These are phyloP conservation scores for Cladorrhinum sp. DNA, from an alignment of 2,329 filamentous ascomycete genomes.

Conservation along the genomic window DNA sequence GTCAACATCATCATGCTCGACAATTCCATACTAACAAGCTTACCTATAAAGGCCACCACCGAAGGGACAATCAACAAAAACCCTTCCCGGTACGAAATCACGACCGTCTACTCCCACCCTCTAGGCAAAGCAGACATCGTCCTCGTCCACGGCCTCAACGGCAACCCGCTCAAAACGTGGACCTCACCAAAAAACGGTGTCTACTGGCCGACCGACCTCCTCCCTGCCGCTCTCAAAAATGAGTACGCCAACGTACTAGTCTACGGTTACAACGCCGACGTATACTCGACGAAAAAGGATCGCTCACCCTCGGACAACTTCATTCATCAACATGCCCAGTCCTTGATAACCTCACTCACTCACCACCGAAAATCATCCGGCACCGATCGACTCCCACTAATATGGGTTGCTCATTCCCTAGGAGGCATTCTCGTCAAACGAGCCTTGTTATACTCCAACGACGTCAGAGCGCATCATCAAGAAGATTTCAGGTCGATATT, in stretches of 20 bases:
- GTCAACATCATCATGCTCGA: not conserved
- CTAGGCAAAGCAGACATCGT: slow-evolving; percentile 62
- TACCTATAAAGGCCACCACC: not conserved
- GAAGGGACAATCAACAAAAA: slow-evolving; percentile 50
- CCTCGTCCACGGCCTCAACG: slow-evolving; percentile 69
- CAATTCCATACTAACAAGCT: too few relatives aligned
- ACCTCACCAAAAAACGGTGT: slow-evolving; percentile 49
- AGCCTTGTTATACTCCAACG: slow-evolving; percentile 64
- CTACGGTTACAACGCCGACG: slow-evolving; percentile 73
- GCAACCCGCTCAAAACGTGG: slow-evolving; percentile 63
- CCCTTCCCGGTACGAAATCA: slow-evolving; percentile 56
- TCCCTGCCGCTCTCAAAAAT: slow-evolving; percentile 57
- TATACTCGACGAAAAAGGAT: slow-evolving; percentile 46
- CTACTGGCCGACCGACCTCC: slow-evolving; percentile 68
- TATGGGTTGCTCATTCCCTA: slow-evolving; percentile 73
- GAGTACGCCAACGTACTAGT: slow-evolving; percentile 63
- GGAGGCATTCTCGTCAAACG: slow-evolving; percentile 71
- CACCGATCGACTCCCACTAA: slow-evolving; percentile 61
- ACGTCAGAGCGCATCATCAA: slow-evolving; percentile 55
- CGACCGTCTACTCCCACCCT: slow-evolving; percentile 57
- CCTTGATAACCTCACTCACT: slow-evolving; percentile 59
- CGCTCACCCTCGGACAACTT: slow-evolving; percentile 62
- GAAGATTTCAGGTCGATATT: slow-evolving; percentile 66
- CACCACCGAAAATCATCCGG: slow-evolving; percentile 59
- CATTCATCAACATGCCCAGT: slow-evolving; percentile 69